Evolutionary conservation across 192 early-diverging fungal genomes (phyloP).

Genomic region (Backusella mclennaniae): DNA sequence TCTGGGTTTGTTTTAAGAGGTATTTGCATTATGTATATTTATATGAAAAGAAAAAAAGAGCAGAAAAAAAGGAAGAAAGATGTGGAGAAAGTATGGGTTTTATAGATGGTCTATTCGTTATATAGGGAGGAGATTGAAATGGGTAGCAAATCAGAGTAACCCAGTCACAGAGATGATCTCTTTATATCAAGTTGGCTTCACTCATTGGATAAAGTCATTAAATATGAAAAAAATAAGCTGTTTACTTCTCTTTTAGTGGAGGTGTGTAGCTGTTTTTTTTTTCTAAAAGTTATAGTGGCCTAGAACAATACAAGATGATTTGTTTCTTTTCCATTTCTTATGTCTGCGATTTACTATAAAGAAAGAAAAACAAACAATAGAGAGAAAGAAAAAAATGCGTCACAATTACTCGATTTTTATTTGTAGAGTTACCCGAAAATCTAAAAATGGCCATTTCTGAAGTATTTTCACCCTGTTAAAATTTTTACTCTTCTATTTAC

Average conservation of each 20-base stretch:
- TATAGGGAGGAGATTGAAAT: background rate
- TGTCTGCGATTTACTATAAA: background rate
- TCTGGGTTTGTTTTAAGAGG: background rate
- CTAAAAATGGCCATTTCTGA: background rate
- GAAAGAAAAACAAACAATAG: background rate
- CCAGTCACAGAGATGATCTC: conserved; percentile 2
- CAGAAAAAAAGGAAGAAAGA: background rate
- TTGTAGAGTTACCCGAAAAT: background rate
- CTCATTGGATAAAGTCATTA: background rate
- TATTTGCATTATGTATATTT: background rate
- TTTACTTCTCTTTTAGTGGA: background rate
- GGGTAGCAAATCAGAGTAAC: background rate
- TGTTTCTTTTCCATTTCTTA: background rate
- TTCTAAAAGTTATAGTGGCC: background rate
- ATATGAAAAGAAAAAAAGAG: background rate
- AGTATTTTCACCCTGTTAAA: background rate
- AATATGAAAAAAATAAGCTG: background rate
- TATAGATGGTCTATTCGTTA: background rate
- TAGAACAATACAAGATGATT: background rate
- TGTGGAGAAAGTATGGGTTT: background rate
- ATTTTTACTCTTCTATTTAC: background rate
- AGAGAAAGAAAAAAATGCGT: background rate
- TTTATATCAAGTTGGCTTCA: background rate
- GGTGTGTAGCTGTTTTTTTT: background rate
- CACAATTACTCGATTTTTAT: background rate